Percentiles rank a stretch among this genome's conserved stretches.
These are phyloP conservation scores for Pecoramyces ruminantium DNA, from an alignment of 192 early-diverging fungal species.

Conservation along the genomic window DNA sequence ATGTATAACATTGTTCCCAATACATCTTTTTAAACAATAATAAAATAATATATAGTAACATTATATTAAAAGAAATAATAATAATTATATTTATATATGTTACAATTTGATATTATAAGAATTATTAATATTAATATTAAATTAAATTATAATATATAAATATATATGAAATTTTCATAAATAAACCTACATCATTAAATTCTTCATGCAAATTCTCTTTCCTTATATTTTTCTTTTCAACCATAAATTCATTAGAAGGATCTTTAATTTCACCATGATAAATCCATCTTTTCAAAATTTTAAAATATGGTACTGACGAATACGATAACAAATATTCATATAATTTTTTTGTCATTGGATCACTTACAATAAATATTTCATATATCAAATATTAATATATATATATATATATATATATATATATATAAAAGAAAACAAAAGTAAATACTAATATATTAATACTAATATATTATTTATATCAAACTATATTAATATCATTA, in stretches of 20 bases:
- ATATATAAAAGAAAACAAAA: not conserved
- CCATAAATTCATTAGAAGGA: slow-evolving; percentile 82
- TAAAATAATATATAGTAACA: no score
- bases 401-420: slow-evolving; percentile 1
- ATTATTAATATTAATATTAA: no score
- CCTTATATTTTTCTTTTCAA: slow-evolving; percentile 12
- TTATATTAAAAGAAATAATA: no score
- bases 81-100: no score
- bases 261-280: slow-evolving; percentile 76
- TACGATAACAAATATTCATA: slow-evolving; percentile 62
- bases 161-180: no score
- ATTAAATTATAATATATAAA: no score
- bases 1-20: slow-evolving; percentile 64
- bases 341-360: slow-evolving; percentile 50
- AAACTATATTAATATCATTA: no score
- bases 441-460: no score
- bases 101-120: no score
- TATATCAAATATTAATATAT: no score
- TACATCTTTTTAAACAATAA: slow-evolving; percentile 45
- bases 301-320: slow-evolving; percentile 63
- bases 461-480: no score
- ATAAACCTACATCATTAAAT: slow-evolving; percentile 33
- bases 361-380: slow-evolving; percentile 18
- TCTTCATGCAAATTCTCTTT: slow-evolving; percentile 31
- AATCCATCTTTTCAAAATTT: slow-evolving; percentile 78